These are phyloP conservation scores for Porpolomopsis calyptriformis DNA, from an alignment of 768 basidiomycete genomes.

Conservation along the genomic window DNA sequence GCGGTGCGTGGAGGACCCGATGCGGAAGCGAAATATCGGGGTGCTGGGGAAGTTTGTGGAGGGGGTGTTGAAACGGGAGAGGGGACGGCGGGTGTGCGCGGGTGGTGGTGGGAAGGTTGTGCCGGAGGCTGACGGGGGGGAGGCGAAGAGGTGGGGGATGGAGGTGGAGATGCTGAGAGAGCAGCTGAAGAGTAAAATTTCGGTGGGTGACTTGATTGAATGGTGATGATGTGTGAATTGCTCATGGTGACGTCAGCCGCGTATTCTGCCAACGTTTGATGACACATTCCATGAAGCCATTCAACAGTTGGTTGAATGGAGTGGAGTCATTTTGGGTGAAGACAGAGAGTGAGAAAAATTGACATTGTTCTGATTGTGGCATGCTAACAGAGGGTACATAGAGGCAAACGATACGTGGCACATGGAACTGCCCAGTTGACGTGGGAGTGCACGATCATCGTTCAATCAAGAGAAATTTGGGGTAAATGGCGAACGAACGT, in stretches of 20 bases:
- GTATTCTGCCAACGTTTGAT: slow-evolving; percentile 47
- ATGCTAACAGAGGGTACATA: slow-evolving; percentile 21
- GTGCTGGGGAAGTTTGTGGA: slow-evolving; percentile 66
- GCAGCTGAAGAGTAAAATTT: slow-evolving; percentile 44
- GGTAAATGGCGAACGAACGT: slow-evolving; percentile 54
- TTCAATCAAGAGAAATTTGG: slow-evolving; percentile 61
- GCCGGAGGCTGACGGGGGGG: slow-evolving; percentile 43
- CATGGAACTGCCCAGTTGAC: slow-evolving; percentile 60
- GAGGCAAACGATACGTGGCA: slow-evolving; percentile 65
- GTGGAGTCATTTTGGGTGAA: slow-evolving; percentile 56
- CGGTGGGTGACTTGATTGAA: slow-evolving; percentile 28
- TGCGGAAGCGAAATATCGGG: slow-evolving; percentile 62
- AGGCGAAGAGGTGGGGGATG: slow-evolving; percentile 70
- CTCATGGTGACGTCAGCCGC: slow-evolving; percentile 32
- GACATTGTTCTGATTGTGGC: slow-evolving; percentile 7
- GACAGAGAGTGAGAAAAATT: slow-evolving; percentile 46
- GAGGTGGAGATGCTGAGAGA: slow-evolving; percentile 49
- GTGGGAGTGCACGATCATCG: slow-evolving; percentile 53
- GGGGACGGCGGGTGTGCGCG: slow-evolving; percentile 55
- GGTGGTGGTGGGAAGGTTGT: slow-evolving; percentile 27
- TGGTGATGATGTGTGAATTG: slow-evolving; percentile 2
- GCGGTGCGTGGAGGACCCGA: slow-evolving; percentile 68
- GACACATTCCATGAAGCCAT: slow-evolving; percentile 74
- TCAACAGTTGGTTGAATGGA: slow-evolving; percentile 64
- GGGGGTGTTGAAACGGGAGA: slow-evolving; percentile 46